These are phyloP conservation scores for Tilletia indica DNA, from an alignment of 1,284 basidiomycete genomes.

Conservation along the genomic window DNA sequence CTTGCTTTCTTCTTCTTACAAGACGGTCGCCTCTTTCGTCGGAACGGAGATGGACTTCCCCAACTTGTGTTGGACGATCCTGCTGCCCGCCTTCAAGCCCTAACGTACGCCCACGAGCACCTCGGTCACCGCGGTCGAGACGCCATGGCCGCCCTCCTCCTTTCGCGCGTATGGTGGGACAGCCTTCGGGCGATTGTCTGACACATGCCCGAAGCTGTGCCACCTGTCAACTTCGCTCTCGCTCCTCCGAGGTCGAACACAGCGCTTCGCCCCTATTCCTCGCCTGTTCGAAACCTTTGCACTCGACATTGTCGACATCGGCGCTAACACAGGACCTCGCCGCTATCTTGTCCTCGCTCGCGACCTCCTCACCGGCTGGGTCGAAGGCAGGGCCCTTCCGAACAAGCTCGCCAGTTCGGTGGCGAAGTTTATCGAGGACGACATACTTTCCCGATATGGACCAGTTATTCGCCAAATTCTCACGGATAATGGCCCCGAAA, in stretches of 20 bases:
- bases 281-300: not conserved
- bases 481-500: not conserved
- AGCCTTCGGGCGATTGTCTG: not conserved
- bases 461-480: not conserved
- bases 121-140: not conserved
- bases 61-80: not conserved
- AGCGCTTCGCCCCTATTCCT: not conserved
- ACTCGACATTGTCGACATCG: not conserved
- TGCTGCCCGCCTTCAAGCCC: not conserved
- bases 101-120: not conserved
- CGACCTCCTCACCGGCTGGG: not conserved
- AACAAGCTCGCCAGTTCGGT: not conserved
- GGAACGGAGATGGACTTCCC: not conserved
- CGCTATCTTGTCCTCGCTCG: constrained; percentile 1
- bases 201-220: not conserved
- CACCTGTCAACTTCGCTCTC: not conserved
- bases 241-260: not conserved
- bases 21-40: not conserved
- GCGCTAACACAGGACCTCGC: not conserved
- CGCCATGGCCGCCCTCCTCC: not conserved
- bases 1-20: not conserved
- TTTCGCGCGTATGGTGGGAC: not conserved
- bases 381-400: not conserved
- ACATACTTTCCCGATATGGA: not conserved
- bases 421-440: constrained; percentile 14